Base-by-base conservation (phyloP, 306 rosid species). In the Vachellia pachyceras region DNA sequence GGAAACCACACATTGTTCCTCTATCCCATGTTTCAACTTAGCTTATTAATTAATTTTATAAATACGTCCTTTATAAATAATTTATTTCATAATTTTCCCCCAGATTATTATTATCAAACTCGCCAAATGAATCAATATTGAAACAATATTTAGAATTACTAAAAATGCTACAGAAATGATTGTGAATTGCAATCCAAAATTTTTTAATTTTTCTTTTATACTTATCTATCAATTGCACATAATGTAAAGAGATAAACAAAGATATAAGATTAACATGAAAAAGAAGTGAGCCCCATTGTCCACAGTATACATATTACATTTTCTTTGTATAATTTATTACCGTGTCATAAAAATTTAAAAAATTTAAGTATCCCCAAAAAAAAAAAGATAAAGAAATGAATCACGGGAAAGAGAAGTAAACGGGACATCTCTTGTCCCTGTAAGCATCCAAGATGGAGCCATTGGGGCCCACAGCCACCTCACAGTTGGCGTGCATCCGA, bases 401-500 rank as follows among this genome's bases (percentile, higher is more conserved):
- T 54, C 45, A 65, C 15, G 1, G 36, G 14, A 17, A 11, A 50
- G 82, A 72, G 89, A 92, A 95, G 80, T 93, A 91, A 44, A 90
- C 92, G 0, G 90, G 89, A 77, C 99, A 95, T 75, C 88, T 91
- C 84, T 75, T 79, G 23, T 87, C 82, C 55, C 75, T 88, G 3
- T 82, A 89, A 79, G 3, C 11, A 13, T 81, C 35, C 77, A 93
- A 85, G 75, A 93, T 85, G 49, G 45, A 58, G 3, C 97, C 97
- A 52, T 91, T 90, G 5, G 86, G 82, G 46, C 95, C 97, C 73
- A 95, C 97, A 4, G 80, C 80, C 10, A 83, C 90, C 3, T 82
- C 89, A 77, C 99, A 95, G 76, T 76, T 88, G 58, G 97, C 90
- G 39, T 93, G 92, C 90, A 90, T 81, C 72, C 68, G 89, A 45